phyloP scores from a whole-genome alignment of 371 early-diverging fungal genomes.

The Mucor indicus region DNA sequence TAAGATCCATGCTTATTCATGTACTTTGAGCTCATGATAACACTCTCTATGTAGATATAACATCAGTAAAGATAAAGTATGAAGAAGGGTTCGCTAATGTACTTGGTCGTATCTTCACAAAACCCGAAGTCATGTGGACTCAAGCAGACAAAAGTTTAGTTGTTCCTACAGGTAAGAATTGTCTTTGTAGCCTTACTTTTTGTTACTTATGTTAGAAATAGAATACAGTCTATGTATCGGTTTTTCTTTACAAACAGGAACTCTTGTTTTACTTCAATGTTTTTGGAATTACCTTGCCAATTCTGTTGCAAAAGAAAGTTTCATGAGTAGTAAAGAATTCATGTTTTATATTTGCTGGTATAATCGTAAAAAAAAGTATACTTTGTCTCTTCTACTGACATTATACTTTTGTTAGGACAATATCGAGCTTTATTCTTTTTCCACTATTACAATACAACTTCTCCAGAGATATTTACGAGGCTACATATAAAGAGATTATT shows the following conservation, averaged over 20 bases:
- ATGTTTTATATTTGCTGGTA: slow-evolving; percentile 47
- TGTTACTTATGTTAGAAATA: not conserved
- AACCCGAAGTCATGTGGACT: slow-evolving; percentile 44
- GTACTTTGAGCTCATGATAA: not conserved
- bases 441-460: slow-evolving; percentile 46
- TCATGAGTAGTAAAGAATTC: slow-evolving; percentile 54
- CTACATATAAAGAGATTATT: slow-evolving; percentile 46
- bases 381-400: not conserved
- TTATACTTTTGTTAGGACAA: slow-evolving; percentile 24
- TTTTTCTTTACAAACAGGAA: slow-evolving; percentile 49
- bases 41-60: slow-evolving; percentile 22
- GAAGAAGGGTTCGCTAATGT: slow-evolving; percentile 43
- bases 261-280: slow-evolving; percentile 45
- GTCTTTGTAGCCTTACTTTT: too few relatives aligned
- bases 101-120: slow-evolving; percentile 30
- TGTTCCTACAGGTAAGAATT: slow-evolving; percentile 36
- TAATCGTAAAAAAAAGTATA: not conserved
- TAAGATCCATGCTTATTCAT: slow-evolving; percentile 4
- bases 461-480: slow-evolving; percentile 32
- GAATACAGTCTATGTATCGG: slow-evolving; percentile 37
- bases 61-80: slow-evolving; percentile 48
- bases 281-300: slow-evolving; percentile 58
- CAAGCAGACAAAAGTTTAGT: slow-evolving; percentile 34
- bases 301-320: slow-evolving; percentile 40
- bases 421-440: slow-evolving; percentile 30